Percentiles rank a stretch among this genome's conserved stretches.
Evolutionary conservation across 169 alveolate genomes (phyloP).

Genomic region (Besnoitia besnoiti): DNA sequence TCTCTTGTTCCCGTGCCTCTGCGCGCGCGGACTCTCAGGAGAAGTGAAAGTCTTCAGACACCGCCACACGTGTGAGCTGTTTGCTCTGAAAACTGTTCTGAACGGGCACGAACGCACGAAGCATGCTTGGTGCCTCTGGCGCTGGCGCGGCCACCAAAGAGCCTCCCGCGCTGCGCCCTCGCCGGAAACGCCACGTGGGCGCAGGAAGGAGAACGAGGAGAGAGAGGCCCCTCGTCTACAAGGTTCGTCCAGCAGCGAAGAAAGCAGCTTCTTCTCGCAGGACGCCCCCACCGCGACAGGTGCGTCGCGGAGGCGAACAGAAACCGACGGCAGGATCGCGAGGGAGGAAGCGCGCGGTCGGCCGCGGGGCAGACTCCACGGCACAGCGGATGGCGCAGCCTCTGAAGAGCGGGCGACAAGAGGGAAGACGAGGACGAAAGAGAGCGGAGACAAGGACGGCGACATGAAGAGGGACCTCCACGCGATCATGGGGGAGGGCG

Average conservation of each 20-base stretch:
- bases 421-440: not conserved
- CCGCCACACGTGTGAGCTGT: not conserved
- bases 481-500: conserved; percentile 46
- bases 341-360: not conserved
- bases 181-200: too few relatives aligned
- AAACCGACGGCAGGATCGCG: not conserved
- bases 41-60: conserved; percentile 20
- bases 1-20: not conserved
- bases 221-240: too few relatives aligned
- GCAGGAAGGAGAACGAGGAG: too few relatives aligned
- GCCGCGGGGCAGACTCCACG: not conserved
- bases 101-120: not conserved
- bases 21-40: too few relatives aligned
- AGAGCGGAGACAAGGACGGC: not conserved
- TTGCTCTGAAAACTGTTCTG: conserved; percentile 33
- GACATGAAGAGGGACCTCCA: conserved; percentile 11
- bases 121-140: not conserved
- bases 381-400: not conserved
- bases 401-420: not conserved
- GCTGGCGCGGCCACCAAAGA: not conserved
- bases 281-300: too few relatives aligned
- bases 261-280: too few relatives aligned
- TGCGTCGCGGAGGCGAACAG: not conserved
- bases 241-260: too few relatives aligned
- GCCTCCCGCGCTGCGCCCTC: too few relatives aligned